Evolutionary conservation across 345 rosid genomes (phyloP), one percentile per base, ranked within the genome.

Genomic region (Camelina neglecta): DNA sequence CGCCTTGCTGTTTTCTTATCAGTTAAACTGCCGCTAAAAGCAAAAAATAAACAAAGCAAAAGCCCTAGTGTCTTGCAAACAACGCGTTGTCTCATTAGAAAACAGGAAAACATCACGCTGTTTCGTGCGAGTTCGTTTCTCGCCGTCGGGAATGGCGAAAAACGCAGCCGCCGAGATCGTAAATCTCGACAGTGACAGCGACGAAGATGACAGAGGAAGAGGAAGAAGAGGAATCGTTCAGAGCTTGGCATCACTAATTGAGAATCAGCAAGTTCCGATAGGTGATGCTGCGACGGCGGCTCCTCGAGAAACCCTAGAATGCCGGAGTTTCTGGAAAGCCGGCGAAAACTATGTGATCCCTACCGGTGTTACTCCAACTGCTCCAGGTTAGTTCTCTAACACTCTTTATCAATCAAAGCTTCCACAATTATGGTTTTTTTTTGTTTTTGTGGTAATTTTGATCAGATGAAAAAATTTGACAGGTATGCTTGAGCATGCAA

Each of bases 241-340:
- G 29, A 64, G 57, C 29, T 20, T 10, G 31, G 59, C 69, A 1
- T 73, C 65, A 13, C 11, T 63, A 16, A 75, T 41, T 58, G 72
- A 56, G 66, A 79, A 53, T 49, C 77, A 4, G 24, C 23, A 60
- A 66, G 63, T 44, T 78, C 13, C 67, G 60, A 58, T n/a, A 54
- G 33, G 55, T 60, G 73, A 50, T 33, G 33, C 79, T 11, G 39
- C 74, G 50, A 56, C 80, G 58, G 65, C 59, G 36, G 73, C 81
- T 51, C 63, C 62, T 35, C 9, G 57, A 15, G 82, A 74, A 75
- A 49, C 72, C 75, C 78, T 83, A 26, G 92, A 77, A 56, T 83
- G 80, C 58, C 87, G 93, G 47, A 89, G 90, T 66, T 95, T 95
- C 86, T 95, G 97, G 97, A 92, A 89, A 49, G 97, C 97, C 35